Conservation (phyloP, 192 early-diverging fungal genomes). For the Coemansia sp. region DNA sequence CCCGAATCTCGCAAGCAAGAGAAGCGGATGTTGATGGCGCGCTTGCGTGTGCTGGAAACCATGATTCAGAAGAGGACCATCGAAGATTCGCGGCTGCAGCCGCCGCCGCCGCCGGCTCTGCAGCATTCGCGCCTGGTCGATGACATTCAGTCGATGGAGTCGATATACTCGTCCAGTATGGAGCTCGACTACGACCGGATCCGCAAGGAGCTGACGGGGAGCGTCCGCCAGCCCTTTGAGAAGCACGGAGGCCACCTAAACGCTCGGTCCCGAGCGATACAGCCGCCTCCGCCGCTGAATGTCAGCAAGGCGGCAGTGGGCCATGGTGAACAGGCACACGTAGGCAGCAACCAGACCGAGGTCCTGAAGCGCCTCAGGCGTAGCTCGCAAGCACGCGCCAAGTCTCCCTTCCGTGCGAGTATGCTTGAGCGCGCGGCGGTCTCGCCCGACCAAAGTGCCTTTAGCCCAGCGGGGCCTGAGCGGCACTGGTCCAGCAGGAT, state of each 20-base stretch:
- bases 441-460: not conserved
- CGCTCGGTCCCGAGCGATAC: not conserved
- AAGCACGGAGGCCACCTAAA: not conserved
- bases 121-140: constrained; percentile 12
- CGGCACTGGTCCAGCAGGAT: constrained; percentile 5
- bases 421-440: constrained; percentile 19
- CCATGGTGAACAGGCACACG: not conserved
- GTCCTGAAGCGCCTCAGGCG: constrained; percentile 20
- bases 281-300: not conserved
- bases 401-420: constrained; percentile 17
- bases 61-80: constrained; percentile 39
- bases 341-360: not conserved
- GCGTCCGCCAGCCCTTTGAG: constrained; percentile 2
- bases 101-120: constrained; percentile 19
- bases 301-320: not conserved
- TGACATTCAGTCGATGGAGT: constrained; percentile 34
- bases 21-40: constrained; percentile 23
- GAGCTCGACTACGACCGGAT: constrained; percentile 35
- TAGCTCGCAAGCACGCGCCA: constrained; percentile 26
- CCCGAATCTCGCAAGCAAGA: constrained; percentile 4
- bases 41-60: constrained; percentile 33
- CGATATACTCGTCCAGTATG: constrained; percentile 32
- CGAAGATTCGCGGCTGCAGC: constrained; percentile 35
- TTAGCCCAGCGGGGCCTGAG: not conserved
- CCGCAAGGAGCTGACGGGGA: constrained; percentile 16